Percentiles rank a stretch among this genome's conserved stretches.
These are phyloP conservation scores for Astraeus odoratus DNA, from an alignment of 768 basidiomycete species.

Conservation along the genomic window DNA sequence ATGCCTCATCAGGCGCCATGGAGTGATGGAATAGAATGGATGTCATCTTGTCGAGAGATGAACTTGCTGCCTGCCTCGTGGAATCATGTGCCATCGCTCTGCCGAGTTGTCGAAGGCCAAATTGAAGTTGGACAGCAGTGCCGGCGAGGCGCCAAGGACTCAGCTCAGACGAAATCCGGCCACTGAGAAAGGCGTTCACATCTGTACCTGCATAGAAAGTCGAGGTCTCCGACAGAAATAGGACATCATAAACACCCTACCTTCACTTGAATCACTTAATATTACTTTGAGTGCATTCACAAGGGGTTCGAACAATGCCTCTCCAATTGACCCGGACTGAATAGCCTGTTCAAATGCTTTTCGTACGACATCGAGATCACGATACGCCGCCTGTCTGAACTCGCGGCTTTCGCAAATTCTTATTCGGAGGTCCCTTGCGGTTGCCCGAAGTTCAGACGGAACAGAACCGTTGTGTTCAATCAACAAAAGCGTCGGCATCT, in stretches of 20 bases:
- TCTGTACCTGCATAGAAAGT: constrained; percentile 27
- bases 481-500: constrained; percentile 63
- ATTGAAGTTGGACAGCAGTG: constrained; percentile 72
- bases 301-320: constrained; percentile 52
- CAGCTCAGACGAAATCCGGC: constrained; percentile 58
- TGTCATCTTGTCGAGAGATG: constrained; percentile 59
- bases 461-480: constrained; percentile 58
- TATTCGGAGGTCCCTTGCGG: constrained; percentile 46
- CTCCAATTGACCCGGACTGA: constrained; percentile 40
- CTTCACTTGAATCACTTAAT: constrained; percentile 53
- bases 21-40: constrained; percentile 64
- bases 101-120: constrained; percentile 68
- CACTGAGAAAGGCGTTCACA: constrained; percentile 44
- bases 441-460: constrained; percentile 41
- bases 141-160: constrained; percentile 83
- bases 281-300: constrained; percentile 63
- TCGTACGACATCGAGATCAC: constrained; percentile 65
- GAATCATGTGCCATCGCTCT: constrained; percentile 56
- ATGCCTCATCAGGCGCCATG: constrained; percentile 73
- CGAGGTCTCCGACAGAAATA: background rate
- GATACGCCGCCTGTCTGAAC: constrained; percentile 73
- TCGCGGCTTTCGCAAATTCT: constrained; percentile 53
- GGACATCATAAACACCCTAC: constrained; percentile 29
- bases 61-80: constrained; percentile 44
- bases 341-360: constrained; percentile 61